A percentile compares a stretch with the other conserved stretches of the same genome.
Evolutionary conservation across 2,329 filamentous ascomycete species (phyloP).

Genomic region (Trichoderma koningii): DNA sequence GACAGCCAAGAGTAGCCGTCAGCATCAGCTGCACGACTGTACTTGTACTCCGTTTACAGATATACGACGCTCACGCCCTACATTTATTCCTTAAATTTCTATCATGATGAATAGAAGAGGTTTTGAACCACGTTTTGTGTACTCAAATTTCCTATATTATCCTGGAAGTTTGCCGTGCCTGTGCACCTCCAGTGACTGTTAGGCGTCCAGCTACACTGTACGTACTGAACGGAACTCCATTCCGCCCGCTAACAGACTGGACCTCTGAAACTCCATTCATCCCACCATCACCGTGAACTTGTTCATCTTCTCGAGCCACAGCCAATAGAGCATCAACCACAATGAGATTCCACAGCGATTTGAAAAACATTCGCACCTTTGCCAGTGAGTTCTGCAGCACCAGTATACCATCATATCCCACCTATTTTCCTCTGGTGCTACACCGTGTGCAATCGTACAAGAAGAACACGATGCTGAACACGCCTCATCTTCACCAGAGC

Average conservation of each 20-base stretch:
- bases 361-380: slow-evolving; percentile 67
- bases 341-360: slow-evolving; percentile 68
- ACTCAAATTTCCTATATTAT: no score
- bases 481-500: slow-evolving; percentile 48
- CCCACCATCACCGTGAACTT: neutral
- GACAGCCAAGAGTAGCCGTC: no score
- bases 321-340: slow-evolving; percentile 33
- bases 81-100: no score
- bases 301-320: slow-evolving; percentile 7
- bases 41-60: no score
- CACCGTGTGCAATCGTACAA: no score
- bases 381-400: slow-evolving; percentile 51
- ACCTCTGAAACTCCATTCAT: neutral
- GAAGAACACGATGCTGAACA: neutral
- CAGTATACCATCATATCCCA: no score
- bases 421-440: no score
- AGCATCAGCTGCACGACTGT: no score
- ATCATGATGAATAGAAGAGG: no score
- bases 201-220: neutral
- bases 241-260: slow-evolving; percentile 5
- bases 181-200: neutral
- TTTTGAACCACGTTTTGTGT: no score
- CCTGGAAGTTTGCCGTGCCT: neutral
- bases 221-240: neutral
- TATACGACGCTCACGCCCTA: no score